Percentiles rank a stretch among this genome's conserved stretches.
These are phyloP conservation scores for Plasmodium gallinaceum DNA, from an alignment of 169 alveolate genomes.

Conservation along the genomic window DNA sequence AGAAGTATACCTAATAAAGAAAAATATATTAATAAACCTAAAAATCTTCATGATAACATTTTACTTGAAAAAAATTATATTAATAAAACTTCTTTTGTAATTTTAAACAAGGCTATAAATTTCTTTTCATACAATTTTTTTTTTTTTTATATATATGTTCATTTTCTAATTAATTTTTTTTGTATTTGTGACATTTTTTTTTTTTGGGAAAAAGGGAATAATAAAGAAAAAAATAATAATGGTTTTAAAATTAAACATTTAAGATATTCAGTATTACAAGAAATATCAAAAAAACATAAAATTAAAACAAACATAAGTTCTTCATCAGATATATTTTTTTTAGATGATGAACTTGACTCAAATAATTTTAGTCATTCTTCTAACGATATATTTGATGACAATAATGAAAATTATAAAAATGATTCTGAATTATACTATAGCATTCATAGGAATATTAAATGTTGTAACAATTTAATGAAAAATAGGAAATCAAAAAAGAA, in stretches of 20 bases:
- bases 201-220: constrained; percentile 53
- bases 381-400: background rate
- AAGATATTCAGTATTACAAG: background rate
- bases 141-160: constrained; percentile 48
- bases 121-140: constrained; percentile 45
- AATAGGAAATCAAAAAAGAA: constrained; percentile 16
- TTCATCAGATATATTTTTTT: background rate
- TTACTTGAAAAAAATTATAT: no score
- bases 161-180: constrained; percentile 45
- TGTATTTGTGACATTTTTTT: constrained; percentile 45
- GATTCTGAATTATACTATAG: background rate
- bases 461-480: constrained; percentile 25
- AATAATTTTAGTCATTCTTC: background rate
- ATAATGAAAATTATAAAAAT: background rate
- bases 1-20: background rate
- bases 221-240: constrained; percentile 10
- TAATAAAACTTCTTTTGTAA: constrained; percentile 25
- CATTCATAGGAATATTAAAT: background rate
- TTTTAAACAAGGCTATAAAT: constrained; percentile 42
- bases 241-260: background rate
- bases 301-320: background rate
- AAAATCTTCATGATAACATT: no score
- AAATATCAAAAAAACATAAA: constrained; percentile 1
- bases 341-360: background rate
- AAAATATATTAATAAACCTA: background rate